Conservation (phyloP, 768 basidiomycete genomes). For the Leucocoprinus birnbaumii region DNA sequence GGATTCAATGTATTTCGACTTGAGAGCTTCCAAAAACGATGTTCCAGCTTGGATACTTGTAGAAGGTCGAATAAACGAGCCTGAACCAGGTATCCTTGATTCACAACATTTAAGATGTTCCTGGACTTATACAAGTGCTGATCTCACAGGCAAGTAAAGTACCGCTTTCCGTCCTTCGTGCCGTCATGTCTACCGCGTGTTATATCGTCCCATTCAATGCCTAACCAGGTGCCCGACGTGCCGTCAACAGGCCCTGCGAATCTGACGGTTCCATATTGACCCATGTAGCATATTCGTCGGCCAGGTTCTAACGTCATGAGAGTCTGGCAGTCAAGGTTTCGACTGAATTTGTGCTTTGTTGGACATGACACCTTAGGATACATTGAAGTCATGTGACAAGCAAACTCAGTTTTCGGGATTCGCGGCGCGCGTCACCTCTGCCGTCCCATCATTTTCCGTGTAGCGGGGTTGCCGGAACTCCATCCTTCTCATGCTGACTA, state of each 20-base stretch:
- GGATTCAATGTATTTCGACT: slow-evolving; percentile 73
- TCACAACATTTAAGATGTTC: slow-evolving; percentile 15
- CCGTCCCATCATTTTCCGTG: slow-evolving; percentile 2
- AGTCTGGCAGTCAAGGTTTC: slow-evolving; percentile 27
- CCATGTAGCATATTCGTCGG: slow-evolving; percentile 49
- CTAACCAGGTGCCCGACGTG: slow-evolving; percentile 78
- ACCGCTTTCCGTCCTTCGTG: slow-evolving; percentile 67
- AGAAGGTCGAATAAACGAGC: slow-evolving; percentile 81
- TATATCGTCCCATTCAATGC: slow-evolving; percentile 95
- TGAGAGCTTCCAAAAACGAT: slow-evolving; percentile 74
- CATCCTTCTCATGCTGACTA: slow-evolving; percentile 25
- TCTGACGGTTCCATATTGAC: slow-evolving; percentile 64
- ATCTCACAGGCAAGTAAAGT: slow-evolving; percentile 77
- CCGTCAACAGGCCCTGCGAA: slow-evolving; percentile 64
- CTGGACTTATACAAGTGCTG: slow-evolving; percentile 11
- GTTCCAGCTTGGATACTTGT: slow-evolving; percentile 54
- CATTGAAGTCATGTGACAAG: slow-evolving; percentile 10
- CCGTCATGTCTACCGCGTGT: slow-evolving; percentile 87
- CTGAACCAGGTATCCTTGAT: slow-evolving; percentile 55
- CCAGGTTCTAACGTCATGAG: slow-evolving; percentile 35
- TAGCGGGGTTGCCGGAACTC: slow-evolving; percentile 8
- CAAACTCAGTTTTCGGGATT: background rate
- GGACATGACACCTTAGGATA: too few relatives aligned
- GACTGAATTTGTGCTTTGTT: too few relatives aligned
- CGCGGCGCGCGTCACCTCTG: background rate